Conservation (phyloP, 164 flowering plant genomes). For the Kingdonia uniflora region DNA sequence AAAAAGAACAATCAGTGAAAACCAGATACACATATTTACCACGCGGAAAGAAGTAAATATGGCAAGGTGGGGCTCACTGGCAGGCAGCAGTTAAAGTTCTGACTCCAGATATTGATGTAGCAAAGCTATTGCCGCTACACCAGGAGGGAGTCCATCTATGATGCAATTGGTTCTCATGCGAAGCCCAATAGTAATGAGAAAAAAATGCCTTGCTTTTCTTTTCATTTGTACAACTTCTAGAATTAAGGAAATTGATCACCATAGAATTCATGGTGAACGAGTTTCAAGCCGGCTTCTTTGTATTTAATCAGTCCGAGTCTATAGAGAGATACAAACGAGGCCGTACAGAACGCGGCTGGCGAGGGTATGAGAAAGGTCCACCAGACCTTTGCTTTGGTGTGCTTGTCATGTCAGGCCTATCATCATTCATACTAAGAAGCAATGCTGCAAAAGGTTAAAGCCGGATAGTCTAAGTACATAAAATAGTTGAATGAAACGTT, state of each 20-base stretch:
- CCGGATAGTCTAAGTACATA: too few species aligned
- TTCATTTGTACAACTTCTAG: too few species aligned
- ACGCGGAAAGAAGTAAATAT: background rate
- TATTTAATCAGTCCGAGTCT: slow-evolving; percentile 55
- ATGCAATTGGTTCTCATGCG: too few species aligned
- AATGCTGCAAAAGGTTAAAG: slow-evolving; percentile 29
- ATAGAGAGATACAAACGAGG: slow-evolving; percentile 62
- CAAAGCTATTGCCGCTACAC: too few species aligned
- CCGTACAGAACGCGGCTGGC: slow-evolving; percentile 76
- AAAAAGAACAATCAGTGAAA: too few species aligned
- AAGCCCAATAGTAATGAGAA: too few species aligned
- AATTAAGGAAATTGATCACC: background rate
- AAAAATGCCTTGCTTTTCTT: too few species aligned
- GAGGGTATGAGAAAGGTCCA: slow-evolving; percentile 67
- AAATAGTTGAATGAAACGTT: too few species aligned
- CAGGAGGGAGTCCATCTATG: too few species aligned
- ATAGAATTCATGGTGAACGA: background rate
- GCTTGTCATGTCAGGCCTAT: slow-evolving; percentile 27
- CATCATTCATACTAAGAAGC: slow-evolving; percentile 60
- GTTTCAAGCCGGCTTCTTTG: background rate
- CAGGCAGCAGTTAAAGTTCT: background rate
- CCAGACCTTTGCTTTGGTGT: slow-evolving; percentile 46
- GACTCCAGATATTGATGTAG: too few species aligned
- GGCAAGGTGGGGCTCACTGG: background rate
- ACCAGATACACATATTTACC: too few species aligned